Base-by-base conservation (phyloP, 2,329 filamentous ascomycete species). In the Monosporascus sp. region DNA sequence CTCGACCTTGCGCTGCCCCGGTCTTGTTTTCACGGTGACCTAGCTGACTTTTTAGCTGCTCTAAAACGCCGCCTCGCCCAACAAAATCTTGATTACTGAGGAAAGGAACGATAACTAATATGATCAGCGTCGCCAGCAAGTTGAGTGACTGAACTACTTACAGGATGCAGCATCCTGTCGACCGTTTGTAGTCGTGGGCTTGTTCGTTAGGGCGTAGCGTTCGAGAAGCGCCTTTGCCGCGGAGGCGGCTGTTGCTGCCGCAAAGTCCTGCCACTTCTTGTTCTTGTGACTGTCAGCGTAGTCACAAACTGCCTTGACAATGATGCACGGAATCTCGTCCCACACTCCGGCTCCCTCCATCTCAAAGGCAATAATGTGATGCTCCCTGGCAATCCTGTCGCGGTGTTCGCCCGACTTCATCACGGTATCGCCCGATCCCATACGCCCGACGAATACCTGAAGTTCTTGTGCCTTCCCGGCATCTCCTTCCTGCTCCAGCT, bases 401-500 rank as follows among this genome's bases (percentile, higher is more conserved):
- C 74, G 66, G 17, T 68, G 57, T 17, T 60, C 47, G 1, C 66
- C 70, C 14, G 68, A 69, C 44, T 72, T 74, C 54, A 78, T 71
- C 1, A 77, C 70, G 1, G 61, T 64, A 49, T 76, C 68, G 16
- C 67, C 71, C 1, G 71, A 74, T 5, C 64, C 74, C 3, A 76
- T 64, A 0, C 55, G 50, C 0, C 75, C 74, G 31, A 75, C 59
- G 47, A 72, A 69, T 0, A 76, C 53, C 19, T 26, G 41, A 17
- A 35, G 52, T 11, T 55, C 53, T n/a, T 52, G 50, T 9, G 53
- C 50, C 51, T 27, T 20, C 63, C 63, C 6, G 60, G 59, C 22
- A 67, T 68, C 58, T 74, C 3, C 40, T 54, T 20, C 26, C 26
- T 27, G 26, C 26, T 27, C 26, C 26, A 27, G 26, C 26, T 52